Base-by-base conservation (phyloP, 805 yeast species). In the Starmerella apicola region DNA sequence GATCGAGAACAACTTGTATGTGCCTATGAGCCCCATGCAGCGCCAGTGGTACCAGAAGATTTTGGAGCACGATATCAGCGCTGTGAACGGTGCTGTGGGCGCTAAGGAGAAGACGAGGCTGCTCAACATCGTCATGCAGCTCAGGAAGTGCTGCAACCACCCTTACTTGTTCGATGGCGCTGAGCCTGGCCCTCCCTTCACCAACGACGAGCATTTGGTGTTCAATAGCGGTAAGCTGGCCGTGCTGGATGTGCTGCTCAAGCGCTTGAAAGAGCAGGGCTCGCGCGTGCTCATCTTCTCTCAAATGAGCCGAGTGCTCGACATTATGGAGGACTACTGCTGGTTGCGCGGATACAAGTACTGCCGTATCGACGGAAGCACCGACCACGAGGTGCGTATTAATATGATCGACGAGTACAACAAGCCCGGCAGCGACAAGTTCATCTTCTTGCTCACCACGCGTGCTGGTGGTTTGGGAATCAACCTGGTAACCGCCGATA, bases 151-250 rank as follows among this genome's bases (percentile, higher is more conserved):
- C 59, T 88, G 97, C 59, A 88, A 91, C 57, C 98, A 91, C 61
- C 97, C 97, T 0, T 88, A 91, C 59, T 64, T 88, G 39, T 91
- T 91, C 55, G 97, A 88, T 58, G 97, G 98, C n/a, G 98, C 97
- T 1, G 97, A 86, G 60, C 97, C 96, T 0, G 97, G 97, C 8
- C 97, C 97, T 1, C 97, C 97, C 1, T 88, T 69, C 55, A 88
- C 96, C 1, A 88, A 94, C 1, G 96, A 85, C 59, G 96, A 86
- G 59, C 97, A 88, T 61, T 67, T 88, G 47, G 78, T 86, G n/a
- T 77, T 53, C 64, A 88, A 88, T 57, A 71, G 94, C 5, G 95
- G 94, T 23, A 86, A 86, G 58, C 81, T 86, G 86, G 70, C 81
- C 39, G 82, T 88, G 26, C 63, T 86, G 41, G 97, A 86, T 57